Conservation (phyloP, 2,329 filamentous ascomycete genomes). For the Pleomassaria siparia region DNA sequence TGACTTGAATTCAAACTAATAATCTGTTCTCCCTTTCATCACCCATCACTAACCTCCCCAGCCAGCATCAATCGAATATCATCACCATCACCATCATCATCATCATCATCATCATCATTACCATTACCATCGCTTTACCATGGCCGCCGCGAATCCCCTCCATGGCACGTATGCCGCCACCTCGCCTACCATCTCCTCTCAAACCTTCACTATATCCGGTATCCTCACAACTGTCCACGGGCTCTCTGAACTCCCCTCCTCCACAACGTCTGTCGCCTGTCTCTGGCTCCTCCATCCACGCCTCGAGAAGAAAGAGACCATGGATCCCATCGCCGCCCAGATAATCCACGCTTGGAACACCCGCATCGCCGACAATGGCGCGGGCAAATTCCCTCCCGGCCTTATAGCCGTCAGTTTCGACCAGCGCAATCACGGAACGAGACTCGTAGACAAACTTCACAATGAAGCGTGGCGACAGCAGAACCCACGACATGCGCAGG, state of each 20-base stretch:
- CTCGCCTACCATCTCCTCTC: slow-evolving; percentile 58
- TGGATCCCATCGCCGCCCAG: slow-evolving; percentile 72
- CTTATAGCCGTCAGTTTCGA: slow-evolving; percentile 85
- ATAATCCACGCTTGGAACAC: slow-evolving; percentile 69
- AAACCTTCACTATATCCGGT: slow-evolving; percentile 72
- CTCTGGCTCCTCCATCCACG: slow-evolving; percentile 93
- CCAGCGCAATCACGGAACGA: slow-evolving; percentile 85
- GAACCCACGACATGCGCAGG: slow-evolving; percentile 79
- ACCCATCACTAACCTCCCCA: background rate
- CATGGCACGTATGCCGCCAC: slow-evolving; percentile 26
- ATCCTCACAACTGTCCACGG: slow-evolving; percentile 81
- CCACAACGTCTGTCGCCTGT: slow-evolving; percentile 64
- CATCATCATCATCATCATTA: background rate
- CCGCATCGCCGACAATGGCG: slow-evolving; percentile 35
- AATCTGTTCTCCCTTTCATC: background rate
- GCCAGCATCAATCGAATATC: background rate
- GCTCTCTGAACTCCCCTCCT: slow-evolving; percentile 67
- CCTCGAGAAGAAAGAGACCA: slow-evolving; percentile 67
- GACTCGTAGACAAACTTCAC: slow-evolving; percentile 65
- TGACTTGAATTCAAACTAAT: background rate
- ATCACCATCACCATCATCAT: background rate
- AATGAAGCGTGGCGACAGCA: slow-evolving; percentile 80
- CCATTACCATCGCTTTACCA: slow-evolving; percentile 8
- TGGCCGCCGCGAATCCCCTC: slow-evolving; percentile 42
- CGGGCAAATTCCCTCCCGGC: slow-evolving; percentile 48